phyloP scores from a whole-genome alignment of 192 early-diverging fungal genomes.

The Coemansia sp. region DNA sequence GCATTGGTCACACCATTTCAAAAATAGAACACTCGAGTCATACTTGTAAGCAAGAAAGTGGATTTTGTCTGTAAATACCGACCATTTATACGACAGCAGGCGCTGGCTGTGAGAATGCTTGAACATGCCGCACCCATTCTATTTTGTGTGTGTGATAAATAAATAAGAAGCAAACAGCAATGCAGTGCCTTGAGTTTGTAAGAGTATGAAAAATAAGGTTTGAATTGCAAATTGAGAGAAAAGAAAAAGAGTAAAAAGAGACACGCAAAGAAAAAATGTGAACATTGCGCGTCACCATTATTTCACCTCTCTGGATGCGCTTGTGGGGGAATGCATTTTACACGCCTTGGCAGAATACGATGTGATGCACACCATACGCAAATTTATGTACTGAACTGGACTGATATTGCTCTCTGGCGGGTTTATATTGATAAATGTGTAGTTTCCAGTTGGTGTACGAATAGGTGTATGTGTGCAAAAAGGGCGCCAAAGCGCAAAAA shows the following conservation, averaged over 20 bases:
- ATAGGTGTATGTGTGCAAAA: too few relatives aligned
- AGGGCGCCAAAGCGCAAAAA: too few relatives aligned
- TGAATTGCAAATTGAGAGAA: too few relatives aligned
- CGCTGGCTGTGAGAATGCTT: conserved; percentile 17
- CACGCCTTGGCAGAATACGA: too few relatives aligned
- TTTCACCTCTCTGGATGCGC: not conserved
- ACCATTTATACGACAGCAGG: conserved; percentile 31
- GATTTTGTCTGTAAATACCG: conserved; percentile 11
- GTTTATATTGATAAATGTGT: too few relatives aligned
- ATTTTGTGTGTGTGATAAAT: not conserved
- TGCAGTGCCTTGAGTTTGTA: not conserved
- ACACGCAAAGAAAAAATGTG: not conserved
- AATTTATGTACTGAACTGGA: too few relatives aligned
- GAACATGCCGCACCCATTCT: conserved; percentile 41
- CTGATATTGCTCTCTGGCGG: too few relatives aligned
- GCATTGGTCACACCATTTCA: not conserved
- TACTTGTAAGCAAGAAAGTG: not conserved
- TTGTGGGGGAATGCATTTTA: too few relatives aligned
- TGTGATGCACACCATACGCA: too few relatives aligned
- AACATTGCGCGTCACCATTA: not conserved
- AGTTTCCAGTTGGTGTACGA: too few relatives aligned
- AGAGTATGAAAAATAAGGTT: conserved; percentile 6
- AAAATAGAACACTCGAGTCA: not conserved
- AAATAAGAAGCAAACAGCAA: not conserved
- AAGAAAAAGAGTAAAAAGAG: not conserved